Base-by-base conservation (phyloP, 495 filamentous ascomycete species). In the Neurospora sp. region DNA sequence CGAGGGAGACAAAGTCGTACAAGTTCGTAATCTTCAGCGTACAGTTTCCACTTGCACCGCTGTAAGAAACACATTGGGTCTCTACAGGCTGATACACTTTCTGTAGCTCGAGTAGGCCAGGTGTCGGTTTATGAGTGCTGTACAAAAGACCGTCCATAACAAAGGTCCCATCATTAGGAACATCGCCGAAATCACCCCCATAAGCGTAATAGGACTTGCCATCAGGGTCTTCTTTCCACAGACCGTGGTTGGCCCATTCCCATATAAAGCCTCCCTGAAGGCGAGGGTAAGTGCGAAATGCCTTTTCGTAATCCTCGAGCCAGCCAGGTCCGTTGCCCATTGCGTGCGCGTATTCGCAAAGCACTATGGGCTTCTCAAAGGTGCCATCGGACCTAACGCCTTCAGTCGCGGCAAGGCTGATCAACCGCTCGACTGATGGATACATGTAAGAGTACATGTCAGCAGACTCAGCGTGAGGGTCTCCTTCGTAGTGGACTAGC, bases 251-350 rank as follows among this genome's bases (percentile, higher is more conserved):
- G 1, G 88, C 87, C 90, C 90, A 92, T 77, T 92, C 90, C 90
- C 91, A 93, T 38, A 91, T 86, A 71, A 89, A 92, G 8, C 91
- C 91, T 1, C 91, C 91, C 75, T 92, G 89, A 7, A 93, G 82
- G 11, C 85, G 83, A 0, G 83, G 84, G 72, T 91, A 76, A 39
- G 84, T 79, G 16, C 84, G 84, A 75, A 91, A 92, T 1, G 83
- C 82, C 20, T 90, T 82, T 46, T 88, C 82, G 73, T 93, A 92
- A 73, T 91, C 90, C 76, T 89, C 83, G 7, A 92, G 82, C 27
- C 83, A 85, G 2, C 91, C 91, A 0, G 91, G 91, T 0, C 90
- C 91, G 72, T 92, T 93, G 3, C 91, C 91, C 90, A 92, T 92
- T 0, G 91, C 88, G 74, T 92, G 90, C 2, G 83, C 87, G 72